Conservation (phyloP, 2,329 filamentous ascomycete species). For the Hortaea werneckii region DNA sequence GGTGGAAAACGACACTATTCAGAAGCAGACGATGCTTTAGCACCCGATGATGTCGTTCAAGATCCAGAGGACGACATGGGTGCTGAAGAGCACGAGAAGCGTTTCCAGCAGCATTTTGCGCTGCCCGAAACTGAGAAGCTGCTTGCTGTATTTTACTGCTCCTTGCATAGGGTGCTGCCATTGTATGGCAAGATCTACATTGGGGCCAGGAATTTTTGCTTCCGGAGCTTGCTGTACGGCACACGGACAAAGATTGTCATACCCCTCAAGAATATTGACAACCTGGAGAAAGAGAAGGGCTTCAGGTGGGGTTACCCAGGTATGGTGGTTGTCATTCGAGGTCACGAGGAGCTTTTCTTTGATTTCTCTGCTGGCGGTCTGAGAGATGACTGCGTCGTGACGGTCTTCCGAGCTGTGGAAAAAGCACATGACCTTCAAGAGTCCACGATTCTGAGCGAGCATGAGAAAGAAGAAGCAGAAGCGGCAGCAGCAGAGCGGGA, state of each 20-base stretch:
- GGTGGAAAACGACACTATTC: conserved; percentile 84
- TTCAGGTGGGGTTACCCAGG: conserved; percentile 88
- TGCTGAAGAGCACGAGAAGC: conserved; percentile 45
- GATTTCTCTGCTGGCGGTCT: conserved; percentile 71
- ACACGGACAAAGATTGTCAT: conserved; percentile 87
- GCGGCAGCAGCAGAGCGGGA: conserved; percentile 69
- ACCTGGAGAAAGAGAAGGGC: conserved; percentile 87
- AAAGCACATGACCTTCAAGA: conserved; percentile 60
- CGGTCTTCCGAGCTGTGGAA: conserved; percentile 66
- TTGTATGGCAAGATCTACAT: conserved; percentile 96
- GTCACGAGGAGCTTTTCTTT: conserved; percentile 93
- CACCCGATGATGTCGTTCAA: conserved; percentile 52
- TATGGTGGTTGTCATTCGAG: conserved; percentile 82
- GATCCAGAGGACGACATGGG: conserved; percentile 48
- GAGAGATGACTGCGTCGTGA: conserved; percentile 82
- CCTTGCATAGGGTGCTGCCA: conserved; percentile 78
- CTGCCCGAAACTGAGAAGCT: conserved; percentile 75
- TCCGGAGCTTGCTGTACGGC: conserved; percentile 79
- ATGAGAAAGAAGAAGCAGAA: conserved; percentile 61
- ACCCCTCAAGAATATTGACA: conserved; percentile 83
- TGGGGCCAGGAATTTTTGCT: conserved; percentile 79
- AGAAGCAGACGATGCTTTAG: conserved; percentile 50
- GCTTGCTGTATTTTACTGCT: conserved; percentile 84
- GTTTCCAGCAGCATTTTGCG: conserved; percentile 84
- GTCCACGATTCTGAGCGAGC: conserved; percentile 54